Evolutionary conservation across 192 early-diverging fungal species (phyloP).

Genomic region (Backusella tarrabulga): DNA sequence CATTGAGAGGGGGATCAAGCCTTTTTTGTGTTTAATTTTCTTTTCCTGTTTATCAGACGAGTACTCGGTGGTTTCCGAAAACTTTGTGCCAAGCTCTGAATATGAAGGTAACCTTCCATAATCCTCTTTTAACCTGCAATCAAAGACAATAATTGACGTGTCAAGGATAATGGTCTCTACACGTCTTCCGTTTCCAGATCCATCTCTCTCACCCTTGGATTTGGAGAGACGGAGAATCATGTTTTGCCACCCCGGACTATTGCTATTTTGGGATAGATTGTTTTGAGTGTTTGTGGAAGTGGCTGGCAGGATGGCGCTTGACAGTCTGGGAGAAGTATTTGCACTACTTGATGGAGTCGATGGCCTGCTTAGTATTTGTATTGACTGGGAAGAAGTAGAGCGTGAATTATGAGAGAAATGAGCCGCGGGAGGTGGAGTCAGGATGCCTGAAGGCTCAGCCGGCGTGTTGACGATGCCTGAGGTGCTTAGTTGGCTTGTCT

Average conservation of each 20-base stretch:
- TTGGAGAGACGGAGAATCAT: slow-evolving; percentile 18
- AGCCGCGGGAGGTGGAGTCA: slow-evolving; percentile 3
- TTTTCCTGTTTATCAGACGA: background rate
- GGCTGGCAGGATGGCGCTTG: background rate
- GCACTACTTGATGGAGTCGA: background rate
- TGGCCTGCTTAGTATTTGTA: background rate
- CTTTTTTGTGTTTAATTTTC: background rate
- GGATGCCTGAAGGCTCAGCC: background rate
- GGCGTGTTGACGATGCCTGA: background rate
- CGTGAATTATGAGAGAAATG: background rate
- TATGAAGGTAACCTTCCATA: slow-evolving; percentile 33
- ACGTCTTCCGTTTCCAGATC: background rate
- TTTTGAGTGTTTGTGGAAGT: background rate
- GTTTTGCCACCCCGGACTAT: slow-evolving; percentile 2
- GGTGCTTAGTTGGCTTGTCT: background rate
- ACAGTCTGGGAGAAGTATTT: background rate
- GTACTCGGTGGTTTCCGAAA: background rate
- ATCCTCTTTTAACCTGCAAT: slow-evolving; percentile 35
- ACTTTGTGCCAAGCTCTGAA: slow-evolving; percentile 15
- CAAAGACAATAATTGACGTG: slow-evolving; percentile 21
- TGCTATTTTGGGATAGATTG: background rate
- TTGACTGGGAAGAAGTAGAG: background rate
- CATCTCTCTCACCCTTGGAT: background rate
- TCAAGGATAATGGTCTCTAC: slow-evolving; percentile 19
- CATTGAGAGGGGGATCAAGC: background rate